A percentile compares a stretch with the other conserved stretches of the same genome.
These are phyloP conservation scores for Nannizziopsis arthrosporioides DNA, from an alignment of 2,329 filamentous ascomycete species.

Conservation along the genomic window DNA sequence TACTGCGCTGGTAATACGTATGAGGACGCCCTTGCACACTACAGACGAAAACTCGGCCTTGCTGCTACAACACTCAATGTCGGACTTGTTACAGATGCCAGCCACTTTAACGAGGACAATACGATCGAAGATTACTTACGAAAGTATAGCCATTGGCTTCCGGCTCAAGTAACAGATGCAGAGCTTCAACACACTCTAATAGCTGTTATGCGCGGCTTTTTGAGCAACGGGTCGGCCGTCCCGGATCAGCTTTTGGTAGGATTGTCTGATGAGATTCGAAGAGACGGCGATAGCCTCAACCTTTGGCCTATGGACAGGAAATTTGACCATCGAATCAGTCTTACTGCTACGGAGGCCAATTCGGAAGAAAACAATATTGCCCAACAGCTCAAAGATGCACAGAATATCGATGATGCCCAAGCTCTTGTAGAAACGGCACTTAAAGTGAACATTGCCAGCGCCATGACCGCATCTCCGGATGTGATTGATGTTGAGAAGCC, in stretches of 20 bases:
- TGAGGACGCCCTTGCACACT: slow-evolving; percentile 19
- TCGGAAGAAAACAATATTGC: background rate
- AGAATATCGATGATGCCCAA: slow-evolving; percentile 2
- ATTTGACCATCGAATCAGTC: slow-evolving; percentile 3
- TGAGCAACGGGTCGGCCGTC: too few relatives aligned
- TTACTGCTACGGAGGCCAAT: background rate
- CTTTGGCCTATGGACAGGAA: slow-evolving; percentile 4
- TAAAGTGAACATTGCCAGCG: slow-evolving; percentile 13
- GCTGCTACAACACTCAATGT: too few relatives aligned
- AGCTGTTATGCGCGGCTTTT: too few relatives aligned
- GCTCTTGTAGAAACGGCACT: slow-evolving; percentile 2
- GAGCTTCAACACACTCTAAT: too few relatives aligned
- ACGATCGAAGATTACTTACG: too few relatives aligned
- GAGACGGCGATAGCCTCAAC: background rate
- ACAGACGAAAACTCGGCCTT: background rate
- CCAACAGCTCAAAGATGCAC: background rate
- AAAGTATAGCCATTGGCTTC: too few relatives aligned
- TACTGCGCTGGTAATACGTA: slow-evolving; percentile 30
- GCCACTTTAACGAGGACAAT: background rate
- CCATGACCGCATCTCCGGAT: slow-evolving; percentile 3
- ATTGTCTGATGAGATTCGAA: too few relatives aligned
- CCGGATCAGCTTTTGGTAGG: too few relatives aligned
- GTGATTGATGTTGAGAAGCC: slow-evolving; percentile 14
- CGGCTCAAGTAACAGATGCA: too few relatives aligned
- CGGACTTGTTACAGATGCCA: too few relatives aligned